Conservation (phyloP, 2,329 filamentous ascomycete genomes). For the Epichloe hybrida region DNA sequence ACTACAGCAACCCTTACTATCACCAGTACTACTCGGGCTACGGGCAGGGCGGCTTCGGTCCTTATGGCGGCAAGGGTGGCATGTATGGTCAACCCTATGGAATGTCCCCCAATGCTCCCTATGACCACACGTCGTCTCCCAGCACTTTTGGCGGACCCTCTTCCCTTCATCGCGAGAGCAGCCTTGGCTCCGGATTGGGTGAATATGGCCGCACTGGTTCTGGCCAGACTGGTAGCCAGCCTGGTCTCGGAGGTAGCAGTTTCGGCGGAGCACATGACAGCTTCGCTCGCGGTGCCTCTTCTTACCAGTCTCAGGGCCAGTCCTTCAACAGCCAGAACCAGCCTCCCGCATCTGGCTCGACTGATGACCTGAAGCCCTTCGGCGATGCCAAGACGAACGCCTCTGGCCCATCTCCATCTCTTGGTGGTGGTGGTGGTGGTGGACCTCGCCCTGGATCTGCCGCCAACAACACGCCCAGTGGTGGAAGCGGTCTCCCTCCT, state of each 20-base stretch:
- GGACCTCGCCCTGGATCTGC: slow-evolving; percentile 44
- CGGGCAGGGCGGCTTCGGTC: slow-evolving; percentile 36
- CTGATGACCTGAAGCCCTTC: slow-evolving; percentile 46
- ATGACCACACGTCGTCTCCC: slow-evolving; percentile 42
- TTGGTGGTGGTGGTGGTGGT: slow-evolving; percentile 26
- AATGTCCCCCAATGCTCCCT: slow-evolving; percentile 41
- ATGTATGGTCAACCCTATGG: slow-evolving; percentile 45
- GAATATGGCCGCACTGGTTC: slow-evolving; percentile 40
- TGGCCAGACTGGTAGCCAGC: slow-evolving; percentile 35
- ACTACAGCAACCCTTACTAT: slow-evolving; percentile 51
- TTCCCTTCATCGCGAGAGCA: slow-evolving; percentile 38
- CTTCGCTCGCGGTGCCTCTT: slow-evolving; percentile 38
- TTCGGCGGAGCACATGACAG: slow-evolving; percentile 42
- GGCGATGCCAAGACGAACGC: slow-evolving; percentile 37
- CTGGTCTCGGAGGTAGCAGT: slow-evolving; percentile 34
- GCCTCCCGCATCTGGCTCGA: slow-evolving; percentile 25
- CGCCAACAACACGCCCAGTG: slow-evolving; percentile 36
- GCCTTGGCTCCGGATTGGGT: slow-evolving; percentile 35
- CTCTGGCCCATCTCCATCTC: slow-evolving; percentile 42
- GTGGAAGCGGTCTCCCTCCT: slow-evolving; percentile 40
- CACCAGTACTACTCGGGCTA: slow-evolving; percentile 45
- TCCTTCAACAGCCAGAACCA: slow-evolving; percentile 38
- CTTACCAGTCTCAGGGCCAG: slow-evolving; percentile 43
- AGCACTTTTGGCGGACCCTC: slow-evolving; percentile 38
- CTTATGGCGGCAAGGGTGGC: slow-evolving; percentile 40